Base-by-base conservation (phyloP, 345 rosid genomes). In the Pugionium dolabratum region DNA sequence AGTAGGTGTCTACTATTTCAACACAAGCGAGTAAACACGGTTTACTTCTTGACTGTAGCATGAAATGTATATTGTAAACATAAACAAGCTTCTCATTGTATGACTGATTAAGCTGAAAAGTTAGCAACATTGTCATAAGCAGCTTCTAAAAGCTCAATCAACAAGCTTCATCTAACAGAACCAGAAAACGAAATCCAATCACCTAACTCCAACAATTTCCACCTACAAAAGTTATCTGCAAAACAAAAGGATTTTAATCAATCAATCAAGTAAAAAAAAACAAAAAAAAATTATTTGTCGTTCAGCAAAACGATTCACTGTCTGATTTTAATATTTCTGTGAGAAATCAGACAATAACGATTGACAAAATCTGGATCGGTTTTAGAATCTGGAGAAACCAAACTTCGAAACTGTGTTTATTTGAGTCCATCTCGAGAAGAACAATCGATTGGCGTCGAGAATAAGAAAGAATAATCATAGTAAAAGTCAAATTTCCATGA, bases 91-190 rank as follows among this genome's bases (percentile, higher is more conserved):
- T 80, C 69, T 89, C 91, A 79, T 86, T 34, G 68, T 80, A 78
- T 33, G 78, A 72, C 59, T 74, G 75, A 74, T 77, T 71, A 73
- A 57, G 53, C 78, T 79, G 74, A 74, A 75, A 72, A 75, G 52
- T 73, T 66, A 74, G 77, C 84, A 89, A 82, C 98, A 92, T 92
- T 78, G 86, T 88, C 76, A 11, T 50, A 37, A 70, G 89, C 89
- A 88, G 91, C 91, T 85, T 79, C 83, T 82, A 80, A 57, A 81
- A 88, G 91, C 90, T 85, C 90, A 63, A 78, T 76, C 70, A 70
- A 72, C 79, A 48, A 45, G 65, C 76, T 72, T 76, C 90, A 81
- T 88, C 84, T 5, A 82, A 64, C 62, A 62, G 31, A 54, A 78
- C 53, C 67, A 74, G 33, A 66, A 54, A 51, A 9, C 31, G 32